These are phyloP conservation scores for Lomentospora prolificans DNA, from an alignment of 2,329 filamentous ascomycete species.

Conservation along the genomic window DNA sequence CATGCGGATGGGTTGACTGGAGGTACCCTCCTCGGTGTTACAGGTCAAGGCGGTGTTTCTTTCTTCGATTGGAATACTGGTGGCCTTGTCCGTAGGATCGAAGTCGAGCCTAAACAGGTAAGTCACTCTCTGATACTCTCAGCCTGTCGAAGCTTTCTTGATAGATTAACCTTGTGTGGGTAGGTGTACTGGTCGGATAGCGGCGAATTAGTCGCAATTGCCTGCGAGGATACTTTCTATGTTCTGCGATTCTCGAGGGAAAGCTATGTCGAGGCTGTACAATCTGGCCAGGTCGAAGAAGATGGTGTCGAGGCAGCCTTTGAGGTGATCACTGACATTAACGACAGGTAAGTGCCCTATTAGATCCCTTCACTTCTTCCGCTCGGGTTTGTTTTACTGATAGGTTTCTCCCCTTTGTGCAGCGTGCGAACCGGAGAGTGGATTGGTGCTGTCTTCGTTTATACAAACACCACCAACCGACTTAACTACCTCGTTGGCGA, in stretches of 20 bases:
- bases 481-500: conserved; percentile 97
- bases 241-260: conserved; percentile 87
- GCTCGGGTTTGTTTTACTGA: neutral
- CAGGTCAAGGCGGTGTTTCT: conserved; percentile 86
- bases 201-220: conserved; percentile 83
- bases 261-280: conserved; percentile 73
- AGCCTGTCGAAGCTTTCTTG: neutral
- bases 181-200: conserved; percentile 96
- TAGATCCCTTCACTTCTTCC: neutral
- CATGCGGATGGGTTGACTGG: conserved; percentile 85
- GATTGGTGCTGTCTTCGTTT: conserved; percentile 98
- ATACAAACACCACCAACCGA: conserved; percentile 93
- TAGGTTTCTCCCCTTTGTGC: conserved; percentile 17
- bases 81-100: conserved; percentile 81
- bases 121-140: conserved; percentile 8
- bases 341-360: conserved; percentile 59
- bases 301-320: conserved; percentile 95
- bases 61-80: conserved; percentile 96
- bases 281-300: conserved; percentile 71
- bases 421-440: conserved; percentile 90
- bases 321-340: conserved; percentile 91
- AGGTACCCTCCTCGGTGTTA: conserved; percentile 85
- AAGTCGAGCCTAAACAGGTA: conserved; percentile 55
- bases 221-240: conserved; percentile 92
- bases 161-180: conserved; percentile 9